Conservation (phyloP, 2,329 filamentous ascomycete species). For the Leptographium lundbergii region DNA sequence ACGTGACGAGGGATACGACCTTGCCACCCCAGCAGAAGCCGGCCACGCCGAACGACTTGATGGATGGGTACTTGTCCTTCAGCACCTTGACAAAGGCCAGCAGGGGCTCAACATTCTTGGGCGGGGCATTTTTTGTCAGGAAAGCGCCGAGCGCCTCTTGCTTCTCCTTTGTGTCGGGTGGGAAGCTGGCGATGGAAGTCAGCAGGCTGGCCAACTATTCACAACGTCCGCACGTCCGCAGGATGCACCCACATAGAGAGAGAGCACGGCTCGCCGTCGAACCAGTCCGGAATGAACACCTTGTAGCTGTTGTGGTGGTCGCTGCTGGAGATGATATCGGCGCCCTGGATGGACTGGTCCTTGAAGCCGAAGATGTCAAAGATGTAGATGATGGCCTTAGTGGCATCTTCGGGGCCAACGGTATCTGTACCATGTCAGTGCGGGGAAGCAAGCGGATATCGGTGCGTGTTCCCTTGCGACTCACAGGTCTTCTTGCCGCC, state of each 20-base stretch:
- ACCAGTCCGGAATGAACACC: conserved; percentile 88
- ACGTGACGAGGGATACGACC: conserved; percentile 40
- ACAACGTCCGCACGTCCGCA: too few species aligned
- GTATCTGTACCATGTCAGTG: conserved; percentile 24
- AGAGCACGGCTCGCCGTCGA: conserved; percentile 56
- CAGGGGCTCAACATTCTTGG: conserved; percentile 33
- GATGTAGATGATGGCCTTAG: conserved; percentile 48
- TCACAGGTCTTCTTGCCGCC: conserved; percentile 33
- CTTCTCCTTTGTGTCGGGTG: conserved; percentile 52
- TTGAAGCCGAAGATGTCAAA: conserved; percentile 62
- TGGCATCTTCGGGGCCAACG: conserved; percentile 31
- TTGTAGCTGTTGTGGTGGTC: conserved; percentile 55
- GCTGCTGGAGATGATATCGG: conserved; percentile 49
- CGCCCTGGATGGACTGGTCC: conserved; percentile 56
- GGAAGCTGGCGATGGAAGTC: conserved; percentile 34
- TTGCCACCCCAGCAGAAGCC: conserved; percentile 66
- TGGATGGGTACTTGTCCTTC: conserved; percentile 35
- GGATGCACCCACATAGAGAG: conserved; percentile 18
- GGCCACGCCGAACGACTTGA: conserved; percentile 47
- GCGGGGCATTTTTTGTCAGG: conserved; percentile 38
- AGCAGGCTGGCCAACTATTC: conserved; percentile 11
- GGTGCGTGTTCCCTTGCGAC: conserved; percentile 1
- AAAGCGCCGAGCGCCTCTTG: conserved; percentile 44
- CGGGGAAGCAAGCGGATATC: background rate
- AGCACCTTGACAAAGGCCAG: conserved; percentile 43